Conservation (phyloP, 2,329 filamentous ascomycete species). For the Sporothrix dimorphospora region DNA sequence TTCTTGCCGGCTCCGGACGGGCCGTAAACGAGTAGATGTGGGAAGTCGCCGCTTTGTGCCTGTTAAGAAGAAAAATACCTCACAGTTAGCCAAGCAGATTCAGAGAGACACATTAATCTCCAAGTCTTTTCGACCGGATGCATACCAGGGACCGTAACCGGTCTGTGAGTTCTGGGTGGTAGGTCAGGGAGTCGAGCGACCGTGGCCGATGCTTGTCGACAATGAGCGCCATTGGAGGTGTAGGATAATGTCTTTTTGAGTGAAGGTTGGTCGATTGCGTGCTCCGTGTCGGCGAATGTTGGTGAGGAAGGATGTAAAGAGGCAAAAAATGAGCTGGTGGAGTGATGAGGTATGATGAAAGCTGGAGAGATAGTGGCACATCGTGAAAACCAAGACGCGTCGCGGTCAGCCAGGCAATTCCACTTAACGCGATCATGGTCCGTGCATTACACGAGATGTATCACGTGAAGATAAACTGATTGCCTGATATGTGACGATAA, state of each 20-base stretch:
- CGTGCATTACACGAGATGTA: conserved; percentile 11
- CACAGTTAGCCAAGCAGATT: not conserved
- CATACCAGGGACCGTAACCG: conserved; percentile 82
- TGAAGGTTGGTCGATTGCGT: not conserved
- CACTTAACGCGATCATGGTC: conserved; percentile 30
- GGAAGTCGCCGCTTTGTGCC: conserved; percentile 97
- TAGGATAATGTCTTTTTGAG: not conserved
- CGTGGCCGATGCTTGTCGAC: conserved; percentile 74
- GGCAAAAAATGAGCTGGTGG: not conserved
- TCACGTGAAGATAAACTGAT: conserved; percentile 12
- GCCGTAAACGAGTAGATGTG: conserved; percentile 94
- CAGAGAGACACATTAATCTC: not conserved
- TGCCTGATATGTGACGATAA: not conserved
- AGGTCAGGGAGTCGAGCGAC: conserved; percentile 77
- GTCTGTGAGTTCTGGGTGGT: conserved; percentile 86
- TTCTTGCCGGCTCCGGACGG: conserved; percentile 98
- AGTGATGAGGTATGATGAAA: not conserved
- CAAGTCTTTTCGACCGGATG: not conserved
- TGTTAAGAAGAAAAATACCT: conserved; percentile 42
- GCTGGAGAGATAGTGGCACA: not conserved
- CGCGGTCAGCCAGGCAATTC: conserved; percentile 24
- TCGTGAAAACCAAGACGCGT: conserved; percentile 29
- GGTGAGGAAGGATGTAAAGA: not conserved
- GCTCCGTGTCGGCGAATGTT: not conserved
- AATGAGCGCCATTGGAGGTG: conserved; percentile 63